Evolutionary conservation across 2,329 filamentous ascomycete species (phyloP), one percentile per base, ranked within the genome.

Genomic region (Huntiella bhutanensis): DNA sequence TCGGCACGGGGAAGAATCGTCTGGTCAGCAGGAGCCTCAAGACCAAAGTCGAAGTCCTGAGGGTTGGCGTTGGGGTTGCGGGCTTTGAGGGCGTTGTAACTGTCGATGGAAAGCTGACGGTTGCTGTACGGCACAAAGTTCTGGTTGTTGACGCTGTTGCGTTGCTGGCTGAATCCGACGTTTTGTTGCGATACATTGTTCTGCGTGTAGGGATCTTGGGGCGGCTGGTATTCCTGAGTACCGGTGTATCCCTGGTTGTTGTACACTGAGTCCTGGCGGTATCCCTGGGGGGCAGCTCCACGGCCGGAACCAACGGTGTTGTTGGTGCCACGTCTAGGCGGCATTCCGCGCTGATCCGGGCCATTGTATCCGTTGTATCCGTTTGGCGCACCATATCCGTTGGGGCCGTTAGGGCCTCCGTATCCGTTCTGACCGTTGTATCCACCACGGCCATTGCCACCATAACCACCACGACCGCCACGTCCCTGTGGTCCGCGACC

Each of bases 1-100:
- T 77, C 75, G 7, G 74, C 77, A 51, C 75, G 67, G 2, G 75
- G 71, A 16, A 78, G 59, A 10, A 36, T 49, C 6, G 48, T 33
- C n/a, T 65, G 60, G 2, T 64, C 59, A 46, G 61, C 62, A 52
- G 70, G 71, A 3, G 64, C 56, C 34, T 63, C 61, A 46, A 67
- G 71, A 16, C 53, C 54, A 41, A 47, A 43, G 17, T 47, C 37
- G 16, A 47, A 47, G 22, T 50, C 42, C n/a, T 32, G 41, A 12
- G 42, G 34, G 32, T 43, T 40, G 15, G 28, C 34, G 22, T 37
- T 43, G 12, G 45, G 41, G n/a, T 47, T 45, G 17, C 42, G 45
- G 19, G 19, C 11, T 6, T 48, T 48, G 48, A 41, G 54, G 17
- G 47, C 49, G 33, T 57, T 59, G 51, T 66, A 67, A 34, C 54